Evolutionary conservation across 169 alveolate species (phyloP).

Genomic region (Cryptosporidium tyzzeri): DNA sequence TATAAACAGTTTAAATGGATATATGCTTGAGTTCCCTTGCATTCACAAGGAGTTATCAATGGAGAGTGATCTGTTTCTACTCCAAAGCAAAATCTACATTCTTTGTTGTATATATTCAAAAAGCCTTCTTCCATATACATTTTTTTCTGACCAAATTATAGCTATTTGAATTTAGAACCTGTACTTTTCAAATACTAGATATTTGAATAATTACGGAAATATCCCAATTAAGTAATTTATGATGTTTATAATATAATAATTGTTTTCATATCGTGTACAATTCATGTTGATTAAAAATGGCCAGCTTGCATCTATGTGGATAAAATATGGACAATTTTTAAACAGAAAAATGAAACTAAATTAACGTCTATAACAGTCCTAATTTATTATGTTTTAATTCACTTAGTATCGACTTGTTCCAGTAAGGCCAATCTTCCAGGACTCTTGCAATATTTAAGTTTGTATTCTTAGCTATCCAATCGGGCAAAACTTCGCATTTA

Average conservation of each 20-base stretch:
- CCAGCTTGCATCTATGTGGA: background rate
- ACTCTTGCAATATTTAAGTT: background rate
- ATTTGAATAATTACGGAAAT: background rate
- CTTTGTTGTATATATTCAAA: constrained; percentile 3
- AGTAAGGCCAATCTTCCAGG: constrained; percentile 28
- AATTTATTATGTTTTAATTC: background rate
- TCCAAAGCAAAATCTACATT: constrained; percentile 65
- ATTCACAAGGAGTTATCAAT: constrained; percentile 85
- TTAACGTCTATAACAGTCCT: background rate
- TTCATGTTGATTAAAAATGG: background rate
- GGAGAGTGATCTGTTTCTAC: constrained; percentile 80
- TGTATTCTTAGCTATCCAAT: constrained; percentile 17
- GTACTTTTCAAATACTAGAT: no score
- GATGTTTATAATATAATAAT: no score
- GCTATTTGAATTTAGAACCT: background rate
- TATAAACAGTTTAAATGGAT: constrained; percentile 88
- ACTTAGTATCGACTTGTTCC: background rate
- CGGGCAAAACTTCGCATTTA: constrained; percentile 38
- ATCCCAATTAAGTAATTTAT: background rate
- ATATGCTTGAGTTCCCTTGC: constrained; percentile 87
- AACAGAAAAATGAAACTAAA: background rate
- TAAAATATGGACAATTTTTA: background rate
- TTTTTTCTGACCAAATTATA: background rate
- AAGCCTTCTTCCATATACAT: background rate
- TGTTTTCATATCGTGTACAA: background rate